phyloP scores from a whole-genome alignment of 2,329 filamentous ascomycete genomes.

The Cytospora mali region DNA sequence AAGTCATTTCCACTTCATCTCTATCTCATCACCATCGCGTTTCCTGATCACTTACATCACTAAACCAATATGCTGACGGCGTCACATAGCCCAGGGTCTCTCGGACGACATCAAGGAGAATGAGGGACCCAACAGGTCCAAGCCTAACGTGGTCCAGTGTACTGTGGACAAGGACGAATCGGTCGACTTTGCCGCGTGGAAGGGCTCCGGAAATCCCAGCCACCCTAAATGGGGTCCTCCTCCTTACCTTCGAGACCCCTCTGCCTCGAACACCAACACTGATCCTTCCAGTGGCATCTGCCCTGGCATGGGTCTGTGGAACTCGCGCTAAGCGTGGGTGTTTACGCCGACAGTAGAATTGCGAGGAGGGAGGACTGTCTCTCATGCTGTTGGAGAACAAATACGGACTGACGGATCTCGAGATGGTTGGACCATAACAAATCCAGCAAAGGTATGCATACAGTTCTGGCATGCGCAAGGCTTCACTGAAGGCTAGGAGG shows the following conservation, averaged over 20 bases:
- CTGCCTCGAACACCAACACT: not conserved
- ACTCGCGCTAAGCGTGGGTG: not conserved
- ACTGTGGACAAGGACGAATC: not conserved
- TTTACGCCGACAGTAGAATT: not conserved
- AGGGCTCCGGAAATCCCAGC: constrained; percentile 4
- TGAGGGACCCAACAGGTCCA: not conserved
- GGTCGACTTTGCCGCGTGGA: constrained; percentile 3
- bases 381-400: not conserved
- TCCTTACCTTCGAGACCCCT: not conserved
- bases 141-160: not conserved
- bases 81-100: not conserved
- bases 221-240: constrained; percentile 2
- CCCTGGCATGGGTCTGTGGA: not conserved
- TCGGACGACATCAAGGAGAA: not conserved
- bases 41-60: too few species aligned
- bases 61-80: not conserved
- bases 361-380: not conserved
- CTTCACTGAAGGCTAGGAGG: not conserved
- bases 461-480: not conserved
- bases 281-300: not conserved
- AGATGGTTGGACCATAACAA: not conserved
- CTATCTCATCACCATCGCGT: not conserved
- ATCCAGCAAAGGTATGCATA: not conserved
- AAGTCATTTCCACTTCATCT: not conserved
- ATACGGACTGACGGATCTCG: not conserved